Evolutionary conservation across 2,329 filamentous ascomycete genomes (phyloP).

Genomic region (Fusarium coffeatum): DNA sequence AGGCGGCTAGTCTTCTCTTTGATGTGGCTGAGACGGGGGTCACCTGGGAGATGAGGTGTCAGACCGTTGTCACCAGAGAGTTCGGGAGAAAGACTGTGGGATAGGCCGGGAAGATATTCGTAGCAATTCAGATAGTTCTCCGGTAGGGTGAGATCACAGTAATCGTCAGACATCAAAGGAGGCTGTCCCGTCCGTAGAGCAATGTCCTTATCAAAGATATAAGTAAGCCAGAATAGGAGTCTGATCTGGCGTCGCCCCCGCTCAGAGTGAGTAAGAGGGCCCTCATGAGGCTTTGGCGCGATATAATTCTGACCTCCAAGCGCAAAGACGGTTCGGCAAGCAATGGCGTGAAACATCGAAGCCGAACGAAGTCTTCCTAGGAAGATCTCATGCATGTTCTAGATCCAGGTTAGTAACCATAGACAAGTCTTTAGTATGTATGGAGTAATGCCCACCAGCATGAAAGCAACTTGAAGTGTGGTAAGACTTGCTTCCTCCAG

Average conservation of each 20-base stretch:
- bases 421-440: accelerated
- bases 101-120: constrained; percentile 20
- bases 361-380: constrained; percentile 60
- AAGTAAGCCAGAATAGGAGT: constrained; percentile 66
- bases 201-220: constrained; percentile 67
- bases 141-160: constrained; percentile 47
- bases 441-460: constrained; percentile 57
- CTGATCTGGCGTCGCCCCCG: constrained; percentile 52
- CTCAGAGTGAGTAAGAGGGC: constrained; percentile 35
- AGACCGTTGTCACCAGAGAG: constrained; percentile 7
- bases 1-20: constrained; percentile 62
- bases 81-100: not conserved
- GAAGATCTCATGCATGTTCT: constrained; percentile 53
- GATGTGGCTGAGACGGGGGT: constrained; percentile 61
- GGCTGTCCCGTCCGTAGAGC: constrained; percentile 65
- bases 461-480: constrained; percentile 58
- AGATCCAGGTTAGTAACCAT: constrained; percentile 49
- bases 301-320: constrained; percentile 58
- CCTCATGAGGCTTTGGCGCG: constrained; percentile 15
- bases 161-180: constrained; percentile 59
- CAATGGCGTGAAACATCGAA: constrained; percentile 57
- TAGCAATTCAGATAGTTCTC: constrained; percentile 45
- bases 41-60: constrained; percentile 56
- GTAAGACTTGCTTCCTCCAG: constrained; percentile 58
- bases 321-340: constrained; percentile 61